Evolutionary conservation across 768 basidiomycete species (phyloP).

Genomic region (Hebeloma cylindrosporum): DNA sequence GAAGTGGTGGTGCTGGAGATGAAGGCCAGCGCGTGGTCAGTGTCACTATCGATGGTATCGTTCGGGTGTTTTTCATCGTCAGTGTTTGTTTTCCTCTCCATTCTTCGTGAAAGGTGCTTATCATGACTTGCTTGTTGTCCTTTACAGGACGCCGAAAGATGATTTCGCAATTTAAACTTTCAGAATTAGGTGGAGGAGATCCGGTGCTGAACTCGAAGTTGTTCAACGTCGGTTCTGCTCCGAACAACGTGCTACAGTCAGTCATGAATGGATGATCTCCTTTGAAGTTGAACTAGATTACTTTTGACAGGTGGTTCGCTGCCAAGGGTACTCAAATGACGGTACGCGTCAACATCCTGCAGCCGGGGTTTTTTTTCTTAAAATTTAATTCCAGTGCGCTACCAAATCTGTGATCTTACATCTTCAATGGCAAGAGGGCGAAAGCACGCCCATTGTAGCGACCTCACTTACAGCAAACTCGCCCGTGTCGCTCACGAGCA

Average conservation of each 20-base stretch:
- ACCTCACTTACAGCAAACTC: slow-evolving; percentile 23
- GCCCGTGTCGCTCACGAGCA: slow-evolving; percentile 21
- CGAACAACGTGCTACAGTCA: slow-evolving; percentile 86
- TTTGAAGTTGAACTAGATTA: too few species aligned
- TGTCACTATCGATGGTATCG: slow-evolving; percentile 90
- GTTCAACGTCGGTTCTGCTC: slow-evolving; percentile 74
- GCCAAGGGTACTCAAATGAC: slow-evolving; percentile 91
- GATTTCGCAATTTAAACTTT: slow-evolving; percentile 89
- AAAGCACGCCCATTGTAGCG: slow-evolving; percentile 19
- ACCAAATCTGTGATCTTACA: slow-evolving; percentile 86
- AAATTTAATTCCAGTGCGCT: slow-evolving; percentile 59
- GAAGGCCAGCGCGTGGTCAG: slow-evolving; percentile 87
- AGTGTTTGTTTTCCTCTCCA: slow-evolving; percentile 29
- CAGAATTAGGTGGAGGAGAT: slow-evolving; percentile 70
- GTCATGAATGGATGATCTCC: too few species aligned
- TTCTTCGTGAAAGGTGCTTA: neutral
- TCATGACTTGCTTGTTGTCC: neutral
- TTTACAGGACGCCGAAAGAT: slow-evolving; percentile 67
- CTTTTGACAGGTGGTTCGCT: slow-evolving; percentile 82
- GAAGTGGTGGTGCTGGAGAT: slow-evolving; percentile 27
- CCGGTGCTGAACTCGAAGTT: slow-evolving; percentile 66
- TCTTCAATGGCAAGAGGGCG: slow-evolving; percentile 79
- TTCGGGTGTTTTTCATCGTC: slow-evolving; percentile 89
- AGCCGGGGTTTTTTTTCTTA: neutral
- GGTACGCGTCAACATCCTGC: slow-evolving; percentile 40